Percentiles rank a stretch among this genome's conserved stretches.
These are phyloP conservation scores for Cladosporium cucumerinum DNA, from an alignment of 2,329 filamentous ascomycete genomes.

Conservation along the genomic window DNA sequence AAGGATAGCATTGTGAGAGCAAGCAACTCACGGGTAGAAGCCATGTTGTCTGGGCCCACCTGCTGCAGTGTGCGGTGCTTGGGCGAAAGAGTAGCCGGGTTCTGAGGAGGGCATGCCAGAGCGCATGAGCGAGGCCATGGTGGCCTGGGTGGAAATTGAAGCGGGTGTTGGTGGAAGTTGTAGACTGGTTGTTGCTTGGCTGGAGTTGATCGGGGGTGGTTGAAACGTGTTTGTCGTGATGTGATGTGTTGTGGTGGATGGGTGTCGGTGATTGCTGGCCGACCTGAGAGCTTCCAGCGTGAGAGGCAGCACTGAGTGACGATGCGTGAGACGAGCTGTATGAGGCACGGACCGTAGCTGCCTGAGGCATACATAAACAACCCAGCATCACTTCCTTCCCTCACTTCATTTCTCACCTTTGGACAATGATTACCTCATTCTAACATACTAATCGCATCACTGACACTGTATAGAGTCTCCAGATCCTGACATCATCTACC, in stretches of 20 bases:
- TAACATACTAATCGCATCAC: not conserved
- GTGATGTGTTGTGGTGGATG: not conserved
- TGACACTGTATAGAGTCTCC: not conserved
- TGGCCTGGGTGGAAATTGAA: constrained; percentile 22
- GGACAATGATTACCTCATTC: not conserved
- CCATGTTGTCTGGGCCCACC: constrained; percentile 64
- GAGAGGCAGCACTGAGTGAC: constrained; percentile 1
- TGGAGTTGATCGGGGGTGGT: not conserved
- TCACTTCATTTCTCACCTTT: not conserved
- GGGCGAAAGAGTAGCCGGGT: constrained; percentile 60
- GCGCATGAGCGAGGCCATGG: constrained; percentile 55
- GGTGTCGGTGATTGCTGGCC: constrained; percentile 7
- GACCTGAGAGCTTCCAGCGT: not conserved
- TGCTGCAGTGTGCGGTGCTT: constrained; percentile 46
- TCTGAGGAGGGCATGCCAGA: constrained; percentile 50
- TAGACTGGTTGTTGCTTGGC: not conserved
- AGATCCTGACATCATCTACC: not conserved
- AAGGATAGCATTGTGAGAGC: not conserved
- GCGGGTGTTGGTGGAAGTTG: not conserved
- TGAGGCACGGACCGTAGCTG: not conserved
- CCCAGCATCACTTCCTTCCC: not conserved
- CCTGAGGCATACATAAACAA: not conserved
- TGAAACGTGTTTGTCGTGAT: not conserved
- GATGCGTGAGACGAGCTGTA: not conserved
- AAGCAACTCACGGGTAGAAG: constrained; percentile 79